phyloP scores from a whole-genome alignment of 2,329 filamentous ascomycete genomes.

The Penicillium sp. region DNA sequence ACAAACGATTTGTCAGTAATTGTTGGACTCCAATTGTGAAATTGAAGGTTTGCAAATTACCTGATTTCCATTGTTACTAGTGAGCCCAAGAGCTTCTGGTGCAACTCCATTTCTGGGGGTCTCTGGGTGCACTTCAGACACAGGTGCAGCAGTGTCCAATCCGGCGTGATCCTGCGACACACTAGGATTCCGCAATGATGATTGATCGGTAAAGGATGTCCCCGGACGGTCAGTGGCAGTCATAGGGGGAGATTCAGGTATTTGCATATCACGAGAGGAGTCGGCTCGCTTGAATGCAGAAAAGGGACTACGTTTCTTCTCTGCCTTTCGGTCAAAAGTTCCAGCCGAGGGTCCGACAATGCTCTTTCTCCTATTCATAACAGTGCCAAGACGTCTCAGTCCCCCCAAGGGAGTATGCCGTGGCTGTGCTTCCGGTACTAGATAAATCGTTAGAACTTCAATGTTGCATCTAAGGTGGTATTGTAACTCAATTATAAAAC shows the following conservation, averaged over 20 bases:
- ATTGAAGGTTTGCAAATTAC: constrained; percentile 14
- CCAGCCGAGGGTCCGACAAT: constrained; percentile 37
- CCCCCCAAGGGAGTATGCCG: constrained; percentile 46
- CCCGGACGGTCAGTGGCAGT: constrained; percentile 33
- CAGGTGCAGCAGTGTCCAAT: constrained; percentile 20
- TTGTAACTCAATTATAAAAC: constrained; percentile 10
- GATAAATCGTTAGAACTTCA: constrained; percentile 8
- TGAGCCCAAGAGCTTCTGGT: constrained; percentile 21
- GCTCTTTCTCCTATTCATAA: constrained; percentile 50
- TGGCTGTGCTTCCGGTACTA: constrained; percentile 37
- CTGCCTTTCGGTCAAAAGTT: constrained; percentile 28
- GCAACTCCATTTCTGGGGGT: constrained; percentile 32
- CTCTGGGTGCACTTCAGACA: constrained; percentile 22
- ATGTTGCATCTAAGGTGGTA: background rate
- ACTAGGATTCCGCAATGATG: constrained; percentile 27
- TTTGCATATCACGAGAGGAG: constrained; percentile 40
- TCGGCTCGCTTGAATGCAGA: constrained; percentile 44
- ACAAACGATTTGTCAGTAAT: constrained; percentile 10
- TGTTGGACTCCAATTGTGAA: background rate
- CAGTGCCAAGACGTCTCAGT: constrained; percentile 48
- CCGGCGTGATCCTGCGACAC: constrained; percentile 29
- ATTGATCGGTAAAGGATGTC: constrained; percentile 32
- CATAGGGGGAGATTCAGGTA: constrained; percentile 35
- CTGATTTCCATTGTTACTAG: constrained; percentile 26
- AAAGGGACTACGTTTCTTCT: constrained; percentile 48